phyloP scores from a whole-genome alignment of 805 yeast species.

The Ogataea trehalophila region DNA sequence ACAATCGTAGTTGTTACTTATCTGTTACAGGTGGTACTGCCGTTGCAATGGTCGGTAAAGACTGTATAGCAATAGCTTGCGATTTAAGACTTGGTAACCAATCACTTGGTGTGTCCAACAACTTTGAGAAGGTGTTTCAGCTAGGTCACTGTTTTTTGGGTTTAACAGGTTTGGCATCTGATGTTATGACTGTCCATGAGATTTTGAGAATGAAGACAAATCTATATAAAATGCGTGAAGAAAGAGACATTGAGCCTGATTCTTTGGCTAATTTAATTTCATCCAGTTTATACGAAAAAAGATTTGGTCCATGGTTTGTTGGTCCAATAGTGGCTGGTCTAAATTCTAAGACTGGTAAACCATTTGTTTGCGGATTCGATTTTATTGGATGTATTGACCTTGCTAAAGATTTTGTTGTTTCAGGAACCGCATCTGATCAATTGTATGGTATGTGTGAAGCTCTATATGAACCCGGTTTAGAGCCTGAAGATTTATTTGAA shows the following conservation, averaged over 20 bases:
- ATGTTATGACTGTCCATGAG: constrained; percentile 81
- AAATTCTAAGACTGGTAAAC: constrained; percentile 73
- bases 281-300: constrained; percentile 79
- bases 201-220: constrained; percentile 81
- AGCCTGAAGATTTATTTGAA: constrained; percentile 92
- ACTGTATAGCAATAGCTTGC: constrained; percentile 95
- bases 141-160: constrained; percentile 86
- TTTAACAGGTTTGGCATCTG: constrained; percentile 92
- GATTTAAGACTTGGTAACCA: constrained; percentile 93
- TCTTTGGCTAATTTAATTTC: constrained; percentile 91
- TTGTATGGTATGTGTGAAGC: constrained; percentile 98
- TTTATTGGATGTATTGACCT: constrained; percentile 94
- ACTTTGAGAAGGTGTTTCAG: constrained; percentile 87
- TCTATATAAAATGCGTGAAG: constrained; percentile 85
- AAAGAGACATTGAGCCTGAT: constrained; percentile 86
- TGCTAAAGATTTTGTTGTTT: constrained; percentile 89
- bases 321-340: constrained; percentile 97
- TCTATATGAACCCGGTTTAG: constrained; percentile 88
- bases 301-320: constrained; percentile 95
- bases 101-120: constrained; percentile 85
- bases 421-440: constrained; percentile 97
- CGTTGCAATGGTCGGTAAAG: constrained; percentile 98
- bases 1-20: not conserved
- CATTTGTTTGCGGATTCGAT: constrained; percentile 94
- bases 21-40: constrained; percentile 75